A percentile compares a stretch with the other conserved stretches of the same genome.
phyloP scores from a whole-genome alignment of 2,329 filamentous ascomycete species.

The Xylaria sp. region DNA sequence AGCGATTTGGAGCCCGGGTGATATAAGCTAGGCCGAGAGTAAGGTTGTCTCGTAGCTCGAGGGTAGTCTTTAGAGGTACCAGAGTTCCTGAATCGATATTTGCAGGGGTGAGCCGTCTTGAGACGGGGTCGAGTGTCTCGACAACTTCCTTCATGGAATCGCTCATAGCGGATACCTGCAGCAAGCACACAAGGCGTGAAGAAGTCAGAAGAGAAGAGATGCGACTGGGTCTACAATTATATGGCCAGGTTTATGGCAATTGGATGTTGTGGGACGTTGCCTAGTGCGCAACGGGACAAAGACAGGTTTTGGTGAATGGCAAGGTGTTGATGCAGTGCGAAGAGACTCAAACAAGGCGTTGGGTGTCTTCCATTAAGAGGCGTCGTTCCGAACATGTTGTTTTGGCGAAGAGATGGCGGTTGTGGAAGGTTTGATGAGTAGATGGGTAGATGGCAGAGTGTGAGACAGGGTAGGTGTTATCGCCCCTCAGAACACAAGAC shows the following conservation, averaged over 20 bases:
- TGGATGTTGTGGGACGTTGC: neutral
- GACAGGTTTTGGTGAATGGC: slow-evolving; percentile 5
- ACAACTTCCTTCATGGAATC: slow-evolving; percentile 46
- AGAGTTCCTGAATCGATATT: slow-evolving; percentile 46
- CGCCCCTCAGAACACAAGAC: slow-evolving; percentile 18
- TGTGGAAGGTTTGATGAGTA: neutral
- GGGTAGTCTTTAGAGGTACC: slow-evolving; percentile 67
- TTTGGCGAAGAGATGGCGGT: neutral
- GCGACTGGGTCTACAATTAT: neutral
- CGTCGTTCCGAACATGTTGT: slow-evolving; percentile 11
- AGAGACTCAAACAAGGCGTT: slow-evolving; percentile 6
- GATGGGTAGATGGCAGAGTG: slow-evolving; percentile 1
- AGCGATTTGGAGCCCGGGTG: slow-evolving; percentile 73
- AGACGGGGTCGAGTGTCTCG: slow-evolving; percentile 46
- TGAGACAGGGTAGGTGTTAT: slow-evolving; percentile 6
- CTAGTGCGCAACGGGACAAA: neutral
- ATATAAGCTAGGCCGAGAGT: slow-evolving; percentile 69
- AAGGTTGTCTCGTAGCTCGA: slow-evolving; percentile 66
- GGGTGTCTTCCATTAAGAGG: neutral
- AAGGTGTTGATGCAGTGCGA: slow-evolving; percentile 5
- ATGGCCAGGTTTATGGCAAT: slow-evolving; percentile 15
- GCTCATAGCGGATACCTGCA: slow-evolving; percentile 44
- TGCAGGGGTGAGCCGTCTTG: slow-evolving; percentile 41
- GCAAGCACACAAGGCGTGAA: slow-evolving; percentile 39
- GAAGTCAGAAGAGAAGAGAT: slow-evolving; percentile 26